Percentiles rank a stretch among this genome's conserved stretches.
These are phyloP conservation scores for Ambrosia hybrid DNA, from an alignment of 140 eudicot species.

Conservation along the genomic window DNA sequence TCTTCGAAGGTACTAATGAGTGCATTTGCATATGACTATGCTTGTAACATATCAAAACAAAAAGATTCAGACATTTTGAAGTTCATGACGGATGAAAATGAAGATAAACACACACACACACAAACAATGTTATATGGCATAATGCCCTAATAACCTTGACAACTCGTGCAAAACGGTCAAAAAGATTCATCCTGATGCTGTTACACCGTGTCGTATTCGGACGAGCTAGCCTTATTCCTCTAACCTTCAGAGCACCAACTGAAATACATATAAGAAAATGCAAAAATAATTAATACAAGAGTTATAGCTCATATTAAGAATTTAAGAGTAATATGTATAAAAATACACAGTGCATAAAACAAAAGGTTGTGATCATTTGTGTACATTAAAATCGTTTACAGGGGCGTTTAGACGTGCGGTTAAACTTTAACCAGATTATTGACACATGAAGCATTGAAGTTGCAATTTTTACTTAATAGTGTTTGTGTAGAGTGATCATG, in stretches of 20 bases:
- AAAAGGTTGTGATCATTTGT: background rate
- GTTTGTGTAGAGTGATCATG: background rate
- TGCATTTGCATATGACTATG: constrained; percentile 91
- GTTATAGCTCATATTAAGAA: background rate
- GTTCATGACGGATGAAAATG: background rate
- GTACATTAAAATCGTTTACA: background rate
- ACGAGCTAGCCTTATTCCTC: constrained; percentile 45
- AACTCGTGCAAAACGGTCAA: constrained; percentile 93
- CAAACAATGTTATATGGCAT: background rate
- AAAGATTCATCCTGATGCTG: constrained; percentile 63
- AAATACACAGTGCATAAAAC: background rate
- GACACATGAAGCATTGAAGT: too few species aligned
- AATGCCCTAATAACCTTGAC: constrained; percentile 60
- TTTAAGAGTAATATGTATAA: background rate
- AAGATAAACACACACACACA: background rate
- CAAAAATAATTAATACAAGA: background rate
- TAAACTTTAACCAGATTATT: too few species aligned
- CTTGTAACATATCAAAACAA: constrained; percentile 10
- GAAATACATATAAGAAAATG: constrained; percentile 20
- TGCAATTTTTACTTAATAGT: too few species aligned
- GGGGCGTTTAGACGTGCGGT: background rate
- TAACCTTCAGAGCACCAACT: constrained; percentile 63
- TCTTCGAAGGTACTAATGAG: constrained; percentile 82
- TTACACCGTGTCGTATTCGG: constrained; percentile 48
- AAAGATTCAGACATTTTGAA: constrained; percentile 3